A percentile compares a stretch with the other conserved stretches of the same genome.
Conservation (phyloP, 2,329 filamentous ascomycete genomes). For the Didymella keratinophila region DNA sequence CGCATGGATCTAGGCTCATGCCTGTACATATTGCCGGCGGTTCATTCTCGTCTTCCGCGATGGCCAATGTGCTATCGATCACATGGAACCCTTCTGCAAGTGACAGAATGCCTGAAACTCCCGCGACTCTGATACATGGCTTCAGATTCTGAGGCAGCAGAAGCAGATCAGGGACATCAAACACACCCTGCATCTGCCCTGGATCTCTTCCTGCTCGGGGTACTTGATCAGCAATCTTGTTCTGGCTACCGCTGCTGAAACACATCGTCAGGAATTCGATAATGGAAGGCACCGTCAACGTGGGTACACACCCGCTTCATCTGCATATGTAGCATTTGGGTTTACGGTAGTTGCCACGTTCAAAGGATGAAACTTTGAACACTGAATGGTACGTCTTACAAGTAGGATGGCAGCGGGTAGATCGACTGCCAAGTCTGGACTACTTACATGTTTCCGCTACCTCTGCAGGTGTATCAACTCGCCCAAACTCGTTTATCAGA, state of each 20-base stretch:
- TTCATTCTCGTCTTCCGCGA: conserved; percentile 26
- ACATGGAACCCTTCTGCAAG: conserved; percentile 31
- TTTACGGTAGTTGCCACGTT: conserved; percentile 5
- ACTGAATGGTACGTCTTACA: neutral
- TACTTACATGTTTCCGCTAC: conserved; percentile 9
- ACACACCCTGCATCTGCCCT: conserved; percentile 27
- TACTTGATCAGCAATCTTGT: conserved; percentile 6
- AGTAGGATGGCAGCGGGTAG: conserved; percentile 11
- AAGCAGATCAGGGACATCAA: conserved; percentile 45
- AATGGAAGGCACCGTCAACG: neutral
- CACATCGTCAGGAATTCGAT: conserved; percentile 3
- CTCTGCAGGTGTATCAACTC: conserved; percentile 20
- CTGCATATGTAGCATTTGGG: conserved; percentile 8
- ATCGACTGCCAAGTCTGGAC: conserved; percentile 26
- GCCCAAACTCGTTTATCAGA: conserved; percentile 17
- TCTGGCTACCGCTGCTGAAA: conserved; percentile 8
- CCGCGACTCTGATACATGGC: conserved; percentile 44
- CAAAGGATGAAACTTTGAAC: conserved; percentile 1
- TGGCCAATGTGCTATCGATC: conserved; percentile 17
- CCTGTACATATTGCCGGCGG: conserved; percentile 27
- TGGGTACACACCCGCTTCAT: conserved; percentile 9
- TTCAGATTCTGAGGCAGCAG: conserved; percentile 44
- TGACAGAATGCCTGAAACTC: conserved; percentile 48
- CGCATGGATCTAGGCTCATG: conserved; percentile 5
- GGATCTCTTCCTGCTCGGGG: conserved; percentile 4